Base-by-base conservation (phyloP, 2,329 filamentous ascomycete genomes). In the Bipolaris zeicola region DNA sequence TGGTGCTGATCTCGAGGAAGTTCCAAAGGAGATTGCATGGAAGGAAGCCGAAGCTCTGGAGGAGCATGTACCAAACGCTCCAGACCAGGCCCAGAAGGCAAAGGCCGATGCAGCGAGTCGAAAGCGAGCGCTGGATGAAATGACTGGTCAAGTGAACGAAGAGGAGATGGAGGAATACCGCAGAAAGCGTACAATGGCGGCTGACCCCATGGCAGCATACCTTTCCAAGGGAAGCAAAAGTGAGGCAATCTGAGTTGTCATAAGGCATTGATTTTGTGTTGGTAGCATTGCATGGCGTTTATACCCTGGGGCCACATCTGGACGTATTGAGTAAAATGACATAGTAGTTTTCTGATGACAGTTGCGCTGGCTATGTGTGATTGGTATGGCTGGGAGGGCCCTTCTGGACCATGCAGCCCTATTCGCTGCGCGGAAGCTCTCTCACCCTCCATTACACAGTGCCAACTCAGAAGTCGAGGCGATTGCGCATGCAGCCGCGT, bases 141-240 rank as follows among this genome's bases (percentile, higher is more conserved):
- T 96, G 83, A 86, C 89, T 67, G 86, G 85, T 20, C 90, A 89
- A 1, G 83, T 95, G 11, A 88, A 88, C 0, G 91, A 96, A 70
- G 90, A 89, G 53, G 92, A 96, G 64, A 84, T 96, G 79, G 93
- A 97, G 55, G 87, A 89, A 57, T 96, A 96, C 74, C 86, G 92
- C 66, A 85, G 86, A 64, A 93, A 92, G 73, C 83, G 88, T 62
- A 85, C 86, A 49, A 87, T 86, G 26, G 87, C 88, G 0, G 85
- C 91, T 61, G 93, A 96, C 78, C 93, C 93, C 0, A 96, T 96
- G 93, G 90, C 91, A 1, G 87, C 86, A 5, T 86, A 91, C 65
- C 75, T 96, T 43, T 46, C 38, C 26, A 66, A 65, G 24, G 90
- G 89, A 22, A 89, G 89, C 20, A 90, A 87, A 72, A 89, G 92